Conservation (phyloP, 768 basidiomycete genomes). For the Clitopilus hobsonii region DNA sequence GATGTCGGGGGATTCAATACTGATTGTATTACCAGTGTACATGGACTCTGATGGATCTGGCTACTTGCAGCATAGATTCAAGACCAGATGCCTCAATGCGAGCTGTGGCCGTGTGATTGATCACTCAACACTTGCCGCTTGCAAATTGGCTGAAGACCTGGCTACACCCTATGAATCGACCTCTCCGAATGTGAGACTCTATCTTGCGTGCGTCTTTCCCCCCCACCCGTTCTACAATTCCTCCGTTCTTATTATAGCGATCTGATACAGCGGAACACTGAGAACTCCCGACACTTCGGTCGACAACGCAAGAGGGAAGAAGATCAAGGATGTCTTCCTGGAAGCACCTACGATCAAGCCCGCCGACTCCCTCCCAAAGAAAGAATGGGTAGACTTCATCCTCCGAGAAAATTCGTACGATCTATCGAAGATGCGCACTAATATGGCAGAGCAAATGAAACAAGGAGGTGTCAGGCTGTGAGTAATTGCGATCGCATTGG, state of each 20-base stretch:
- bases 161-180: not conserved
- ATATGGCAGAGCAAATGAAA: not conserved
- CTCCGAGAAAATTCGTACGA: not conserved
- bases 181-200: too few species aligned
- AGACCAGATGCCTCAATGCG: not conserved
- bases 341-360: not conserved
- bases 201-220: not conserved
- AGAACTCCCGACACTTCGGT: not conserved
- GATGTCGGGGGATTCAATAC: not conserved
- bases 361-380: not conserved
- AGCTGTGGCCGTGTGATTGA: not conserved
- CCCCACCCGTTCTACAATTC: not conserved
- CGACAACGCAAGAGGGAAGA: not conserved
- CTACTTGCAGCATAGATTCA: not conserved
- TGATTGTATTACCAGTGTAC: not conserved
- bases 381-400: not conserved
- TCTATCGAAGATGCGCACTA: not conserved
- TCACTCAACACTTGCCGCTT: not conserved
- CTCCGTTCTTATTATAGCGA: not conserved
- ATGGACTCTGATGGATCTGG: not conserved
- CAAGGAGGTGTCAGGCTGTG: not conserved
- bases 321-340: not conserved
- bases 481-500: not conserved
- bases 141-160: not conserved
- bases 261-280: slow-evolving; percentile 1